Evolutionary conservation across 179 eudicot genomes (phyloP).

Genomic region (Amaranthus tricolor): DNA sequence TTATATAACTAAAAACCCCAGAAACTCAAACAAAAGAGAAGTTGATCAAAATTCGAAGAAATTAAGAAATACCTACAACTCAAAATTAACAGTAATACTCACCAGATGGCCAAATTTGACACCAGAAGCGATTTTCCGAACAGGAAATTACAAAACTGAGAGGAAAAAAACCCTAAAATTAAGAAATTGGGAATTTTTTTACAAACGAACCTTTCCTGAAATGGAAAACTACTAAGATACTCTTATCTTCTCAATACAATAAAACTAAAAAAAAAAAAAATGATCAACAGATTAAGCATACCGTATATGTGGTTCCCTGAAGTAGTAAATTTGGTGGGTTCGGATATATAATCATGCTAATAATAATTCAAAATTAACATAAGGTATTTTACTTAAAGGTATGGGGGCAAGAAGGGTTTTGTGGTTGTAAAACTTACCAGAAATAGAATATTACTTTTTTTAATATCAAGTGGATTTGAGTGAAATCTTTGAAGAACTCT

Average conservation of each 20-base stretch:
- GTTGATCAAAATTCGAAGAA: background rate
- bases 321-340: constrained; percentile 5
- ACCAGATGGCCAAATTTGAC: constrained; percentile 13
- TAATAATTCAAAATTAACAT: constrained; percentile 9
- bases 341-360: constrained; percentile 19
- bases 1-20: background rate
- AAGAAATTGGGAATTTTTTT: background rate
- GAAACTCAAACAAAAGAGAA: background rate
- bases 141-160: background rate
- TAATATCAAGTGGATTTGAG: background rate
- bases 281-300: background rate
- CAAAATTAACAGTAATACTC: constrained; percentile 13
- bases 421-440: constrained; percentile 21
- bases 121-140: background rate
- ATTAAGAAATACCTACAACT: background rate
- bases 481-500: constrained; percentile 1
- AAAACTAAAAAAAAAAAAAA: background rate
- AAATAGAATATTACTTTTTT: constrained; percentile 22
- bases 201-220: constrained; percentile 23
- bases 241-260: background rate
- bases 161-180: constrained; percentile 13
- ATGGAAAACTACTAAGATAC: constrained; percentile 20
- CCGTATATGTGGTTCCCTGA: constrained; percentile 20
- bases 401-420: background rate
- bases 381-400: background rate